Conservation (phyloP, 768 basidiomycete genomes). For the button mushroom (Agaricus bisporus) region DNA sequence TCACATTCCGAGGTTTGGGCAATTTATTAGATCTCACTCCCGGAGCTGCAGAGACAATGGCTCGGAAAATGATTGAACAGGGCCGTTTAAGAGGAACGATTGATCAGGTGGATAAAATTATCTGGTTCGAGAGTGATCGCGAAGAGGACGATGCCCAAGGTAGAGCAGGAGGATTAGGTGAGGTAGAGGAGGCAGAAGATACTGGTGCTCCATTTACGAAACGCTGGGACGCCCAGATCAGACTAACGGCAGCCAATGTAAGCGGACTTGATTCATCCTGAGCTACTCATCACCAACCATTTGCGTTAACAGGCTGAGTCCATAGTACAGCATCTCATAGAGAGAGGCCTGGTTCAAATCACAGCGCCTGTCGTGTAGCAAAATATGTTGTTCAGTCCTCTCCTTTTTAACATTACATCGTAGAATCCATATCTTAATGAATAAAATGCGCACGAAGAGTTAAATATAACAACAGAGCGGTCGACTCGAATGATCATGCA, state of each 20-base stretch:
- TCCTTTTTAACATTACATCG: conserved; percentile 10
- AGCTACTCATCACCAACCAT: neutral
- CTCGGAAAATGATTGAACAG: conserved; percentile 98
- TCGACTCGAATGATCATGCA: neutral
- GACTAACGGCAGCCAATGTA: conserved; percentile 83
- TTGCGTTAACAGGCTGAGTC: conserved; percentile 61
- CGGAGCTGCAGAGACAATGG: conserved; percentile 94
- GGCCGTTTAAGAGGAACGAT: conserved; percentile 88
- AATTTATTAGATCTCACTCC: conserved; percentile 85
- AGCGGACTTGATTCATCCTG: conserved; percentile 19
- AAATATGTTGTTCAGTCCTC: neutral
- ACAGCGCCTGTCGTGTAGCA: conserved; percentile 19
- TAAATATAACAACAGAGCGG: neutral
- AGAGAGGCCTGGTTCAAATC: conserved; percentile 58
- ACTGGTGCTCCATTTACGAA: conserved; percentile 88
- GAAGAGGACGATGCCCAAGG: conserved; percentile 93
- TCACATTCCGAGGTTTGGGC: conserved; percentile 92
- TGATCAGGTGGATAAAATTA: conserved; percentile 92
- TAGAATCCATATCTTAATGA: conserved; percentile 10
- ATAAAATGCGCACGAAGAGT: conserved; percentile 3
- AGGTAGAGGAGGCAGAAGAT: conserved; percentile 82
- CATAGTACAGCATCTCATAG: conserved; percentile 76
- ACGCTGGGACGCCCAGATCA: conserved; percentile 93
- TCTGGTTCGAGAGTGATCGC: conserved; percentile 83
- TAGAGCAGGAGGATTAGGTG: conserved; percentile 90